Percentiles rank a stretch among this genome's conserved stretches.
Evolutionary conservation across 257 asterid species (phyloP).

Genomic region (Paraleonurus japonicus): DNA sequence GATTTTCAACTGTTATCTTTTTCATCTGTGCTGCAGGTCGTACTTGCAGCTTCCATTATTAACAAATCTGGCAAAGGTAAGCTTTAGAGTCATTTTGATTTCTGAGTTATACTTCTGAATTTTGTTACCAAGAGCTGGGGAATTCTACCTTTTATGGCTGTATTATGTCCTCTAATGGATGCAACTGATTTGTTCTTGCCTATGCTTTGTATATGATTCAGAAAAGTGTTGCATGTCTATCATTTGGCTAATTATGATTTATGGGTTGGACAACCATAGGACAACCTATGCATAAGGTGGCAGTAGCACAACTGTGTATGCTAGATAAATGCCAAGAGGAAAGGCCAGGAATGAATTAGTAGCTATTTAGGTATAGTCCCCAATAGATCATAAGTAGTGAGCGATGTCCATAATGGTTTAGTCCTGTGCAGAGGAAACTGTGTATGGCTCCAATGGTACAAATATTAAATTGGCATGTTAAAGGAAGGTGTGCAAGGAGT

Average conservation of each 20-base stretch:
- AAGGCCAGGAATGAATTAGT: neutral
- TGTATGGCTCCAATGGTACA: neutral
- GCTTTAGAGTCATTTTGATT: slow-evolving; percentile 23
- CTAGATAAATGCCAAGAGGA: no score
- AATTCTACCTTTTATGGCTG: neutral
- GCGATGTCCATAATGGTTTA: neutral
- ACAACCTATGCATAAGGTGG: neutral
- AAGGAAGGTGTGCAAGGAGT: neutral
- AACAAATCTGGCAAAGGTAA: slow-evolving; percentile 91
- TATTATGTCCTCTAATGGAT: neutral
- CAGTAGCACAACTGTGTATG: neutral
- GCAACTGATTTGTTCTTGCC: neutral
- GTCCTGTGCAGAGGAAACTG: neutral
- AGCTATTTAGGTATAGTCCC: neutral
- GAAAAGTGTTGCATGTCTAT: neutral
- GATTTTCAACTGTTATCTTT: neutral
- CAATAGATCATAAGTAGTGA: neutral
- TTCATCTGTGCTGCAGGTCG: slow-evolving; percentile 56
- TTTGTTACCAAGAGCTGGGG: neutral
- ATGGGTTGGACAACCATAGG: neutral
- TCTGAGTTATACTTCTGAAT: neutral
- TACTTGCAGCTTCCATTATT: slow-evolving; percentile 81
- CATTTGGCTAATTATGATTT: neutral
- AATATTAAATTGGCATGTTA: neutral
- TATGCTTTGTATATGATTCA: neutral